phyloP scores from a whole-genome alignment of 306 rosid species.

The Pterocarpus santalinus region DNA sequence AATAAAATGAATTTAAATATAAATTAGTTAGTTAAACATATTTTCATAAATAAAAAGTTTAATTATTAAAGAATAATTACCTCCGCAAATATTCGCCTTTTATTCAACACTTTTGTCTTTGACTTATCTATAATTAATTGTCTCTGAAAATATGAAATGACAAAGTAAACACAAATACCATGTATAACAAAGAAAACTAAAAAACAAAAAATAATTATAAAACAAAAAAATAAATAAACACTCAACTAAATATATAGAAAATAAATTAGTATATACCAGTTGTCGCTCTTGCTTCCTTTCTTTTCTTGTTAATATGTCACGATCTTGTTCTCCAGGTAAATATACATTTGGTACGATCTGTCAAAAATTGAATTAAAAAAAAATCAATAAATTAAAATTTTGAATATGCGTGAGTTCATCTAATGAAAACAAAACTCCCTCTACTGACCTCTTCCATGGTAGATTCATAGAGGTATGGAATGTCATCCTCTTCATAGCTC shows the following conservation, averaged over 20 bases:
- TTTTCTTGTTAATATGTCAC: neutral
- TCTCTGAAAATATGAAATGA: conserved; percentile 41
- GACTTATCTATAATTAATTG: conserved; percentile 32
- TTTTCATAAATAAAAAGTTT: neutral
- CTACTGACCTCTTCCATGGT: conserved; percentile 40
- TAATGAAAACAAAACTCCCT: neutral
- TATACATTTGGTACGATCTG: conserved; percentile 13
- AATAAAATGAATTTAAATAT: neutral
- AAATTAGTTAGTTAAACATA: neutral
- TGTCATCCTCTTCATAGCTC: neutral
- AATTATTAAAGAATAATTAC: conserved; percentile 3
- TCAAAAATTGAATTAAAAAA: neutral
- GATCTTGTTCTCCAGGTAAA: conserved; percentile 38
- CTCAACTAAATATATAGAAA: neutral
- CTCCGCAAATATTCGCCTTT: conserved; percentile 40
- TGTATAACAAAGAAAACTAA: neutral
- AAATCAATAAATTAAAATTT: neutral
- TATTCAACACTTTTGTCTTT: conserved; percentile 41
- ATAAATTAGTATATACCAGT: conserved; percentile 37
- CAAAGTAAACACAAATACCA: neutral
- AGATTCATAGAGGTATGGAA: conserved; percentile 46
- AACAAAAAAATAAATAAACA: neutral
- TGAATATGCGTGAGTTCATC: neutral
- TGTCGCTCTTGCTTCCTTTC: conserved; percentile 43
- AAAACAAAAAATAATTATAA: neutral